A percentile compares a stretch with the other conserved stretches of the same genome.
phyloP scores from a whole-genome alignment of 2,329 filamentous ascomycete genomes.

The Aspergillus ibericus region DNA sequence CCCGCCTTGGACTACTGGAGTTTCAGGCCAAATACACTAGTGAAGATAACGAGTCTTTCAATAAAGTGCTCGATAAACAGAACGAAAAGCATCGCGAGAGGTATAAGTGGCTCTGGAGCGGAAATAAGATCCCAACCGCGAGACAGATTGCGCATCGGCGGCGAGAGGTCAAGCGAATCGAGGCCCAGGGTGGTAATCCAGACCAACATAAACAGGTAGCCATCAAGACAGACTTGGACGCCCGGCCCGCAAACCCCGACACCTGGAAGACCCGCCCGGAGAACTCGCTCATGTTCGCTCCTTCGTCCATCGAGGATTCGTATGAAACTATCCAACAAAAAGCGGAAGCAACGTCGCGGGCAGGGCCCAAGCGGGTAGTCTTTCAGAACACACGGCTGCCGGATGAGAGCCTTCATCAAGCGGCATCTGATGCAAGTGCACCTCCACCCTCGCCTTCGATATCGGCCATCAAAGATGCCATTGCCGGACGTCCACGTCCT shows the following conservation, averaged over 20 bases:
- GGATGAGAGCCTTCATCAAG: constrained; percentile 42
- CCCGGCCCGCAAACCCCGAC: constrained; percentile 74
- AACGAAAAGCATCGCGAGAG: constrained; percentile 82
- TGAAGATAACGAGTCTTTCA: constrained; percentile 97
- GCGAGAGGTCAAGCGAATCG: constrained; percentile 68
- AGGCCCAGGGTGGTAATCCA: constrained; percentile 60
- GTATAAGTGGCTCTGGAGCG: constrained; percentile 84
- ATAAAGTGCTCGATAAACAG: constrained; percentile 84
- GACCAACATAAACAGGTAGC: constrained; percentile 59
- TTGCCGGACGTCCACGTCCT: constrained; percentile 67
- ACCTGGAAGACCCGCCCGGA: constrained; percentile 72
- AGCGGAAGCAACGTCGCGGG: constrained; percentile 69
- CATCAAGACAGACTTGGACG: constrained; percentile 63
- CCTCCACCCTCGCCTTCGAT: constrained; percentile 77
- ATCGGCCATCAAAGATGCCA: constrained; percentile 80
- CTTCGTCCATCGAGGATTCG: constrained; percentile 53
- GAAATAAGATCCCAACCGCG: constrained; percentile 74
- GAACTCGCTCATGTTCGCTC: constrained; percentile 82
- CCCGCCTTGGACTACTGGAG: constrained; percentile 74
- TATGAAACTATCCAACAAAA: constrained; percentile 63
- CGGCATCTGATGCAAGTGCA: constrained; percentile 34
- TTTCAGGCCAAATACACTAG: constrained; percentile 95
- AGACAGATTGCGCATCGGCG: constrained; percentile 58
- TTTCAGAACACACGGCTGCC: constrained; percentile 81
- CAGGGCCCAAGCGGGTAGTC: constrained; percentile 72